Evolutionary conservation across 495 filamentous ascomycete genomes (phyloP).

Genomic region (Xylaria flabelliformis): DNA sequence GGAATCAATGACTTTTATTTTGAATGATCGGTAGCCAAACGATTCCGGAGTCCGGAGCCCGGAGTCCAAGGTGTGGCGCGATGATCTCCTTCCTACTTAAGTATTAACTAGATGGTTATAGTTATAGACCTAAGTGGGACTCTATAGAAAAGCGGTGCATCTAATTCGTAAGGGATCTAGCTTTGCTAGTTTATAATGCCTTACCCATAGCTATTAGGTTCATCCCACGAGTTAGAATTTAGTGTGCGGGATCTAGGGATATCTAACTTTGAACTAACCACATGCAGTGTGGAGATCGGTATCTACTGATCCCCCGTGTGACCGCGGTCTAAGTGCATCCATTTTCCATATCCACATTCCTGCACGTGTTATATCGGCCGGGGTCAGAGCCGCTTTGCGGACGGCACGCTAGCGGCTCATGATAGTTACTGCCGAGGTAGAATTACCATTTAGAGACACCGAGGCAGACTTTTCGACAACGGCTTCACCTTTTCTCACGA

Average conservation of each 20-base stretch:
- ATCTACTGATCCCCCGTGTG: not conserved
- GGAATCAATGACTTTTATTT: not conserved
- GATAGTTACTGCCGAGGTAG: not conserved
- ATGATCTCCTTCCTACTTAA: not conserved
- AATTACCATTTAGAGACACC: not conserved
- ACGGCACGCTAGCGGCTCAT: not conserved
- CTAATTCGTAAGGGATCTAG: not conserved
- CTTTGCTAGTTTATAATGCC: not conserved
- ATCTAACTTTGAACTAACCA: too few relatives aligned
- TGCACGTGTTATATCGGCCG: not conserved
- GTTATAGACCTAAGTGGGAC: not conserved
- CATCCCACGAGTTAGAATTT: not conserved
- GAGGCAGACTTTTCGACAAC: not conserved
- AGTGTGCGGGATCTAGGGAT: conserved; percentile 8
- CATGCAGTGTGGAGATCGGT: not conserved
- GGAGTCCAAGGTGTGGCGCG: not conserved
- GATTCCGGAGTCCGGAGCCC: not conserved
- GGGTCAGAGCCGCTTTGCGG: not conserved
- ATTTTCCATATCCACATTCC: not conserved
- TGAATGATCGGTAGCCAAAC: not conserved
- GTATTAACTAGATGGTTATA: not conserved
- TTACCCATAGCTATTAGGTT: not conserved
- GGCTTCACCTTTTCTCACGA: not conserved
- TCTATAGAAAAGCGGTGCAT: not conserved
- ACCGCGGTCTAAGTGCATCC: not conserved